Conservation (phyloP, 31 red algal genomes). For the Bonnemaisonia californica region DNA sequence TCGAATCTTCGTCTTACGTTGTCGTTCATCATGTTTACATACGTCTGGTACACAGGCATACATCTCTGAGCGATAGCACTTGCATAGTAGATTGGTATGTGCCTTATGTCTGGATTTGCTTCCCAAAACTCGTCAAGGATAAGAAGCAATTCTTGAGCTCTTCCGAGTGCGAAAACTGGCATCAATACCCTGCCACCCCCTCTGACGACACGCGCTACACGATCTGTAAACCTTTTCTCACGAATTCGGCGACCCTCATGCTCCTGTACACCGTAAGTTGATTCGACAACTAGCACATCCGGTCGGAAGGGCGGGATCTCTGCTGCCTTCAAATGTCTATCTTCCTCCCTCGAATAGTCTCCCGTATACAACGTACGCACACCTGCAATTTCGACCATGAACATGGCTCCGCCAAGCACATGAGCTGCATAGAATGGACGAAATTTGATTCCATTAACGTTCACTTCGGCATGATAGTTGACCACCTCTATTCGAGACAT, state of each 20-base stretch:
- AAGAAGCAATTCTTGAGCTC: constrained; percentile 97
- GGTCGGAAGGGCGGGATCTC: constrained; percentile 95
- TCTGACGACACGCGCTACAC: constrained; percentile 88
- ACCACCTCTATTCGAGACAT: constrained; percentile 96
- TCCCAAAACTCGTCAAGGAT: constrained; percentile 99
- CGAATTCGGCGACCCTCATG: constrained; percentile 92
- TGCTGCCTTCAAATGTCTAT: constrained; percentile 97
- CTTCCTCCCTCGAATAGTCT: constrained; percentile 97
- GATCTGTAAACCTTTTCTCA: constrained; percentile 96
- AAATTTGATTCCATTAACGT: constrained; percentile 94
- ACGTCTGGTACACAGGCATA: constrained; percentile 99
- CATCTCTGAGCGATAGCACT: constrained; percentile 97
- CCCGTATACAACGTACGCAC: constrained; percentile 97
- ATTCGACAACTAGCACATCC: constrained; percentile 96
- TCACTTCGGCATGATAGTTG: constrained; percentile 97
- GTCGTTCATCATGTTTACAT: constrained; percentile 99
- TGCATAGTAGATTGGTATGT: constrained; percentile 99
- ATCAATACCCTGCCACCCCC: constrained; percentile 91
- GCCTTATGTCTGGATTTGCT: constrained; percentile 87
- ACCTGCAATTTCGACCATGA: constrained; percentile 98
- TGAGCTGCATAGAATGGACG: constrained; percentile 98
- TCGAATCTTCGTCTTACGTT: constrained; percentile 87
- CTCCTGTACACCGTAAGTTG: constrained; percentile 97
- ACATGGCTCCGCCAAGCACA: constrained; percentile 99
- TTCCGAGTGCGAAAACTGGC: constrained; percentile 98